A percentile compares a stretch with the other conserved stretches of the same genome.
Evolutionary conservation across 2,329 filamentous ascomycete genomes (phyloP).

Genomic region (Trichoderma sp.): DNA sequence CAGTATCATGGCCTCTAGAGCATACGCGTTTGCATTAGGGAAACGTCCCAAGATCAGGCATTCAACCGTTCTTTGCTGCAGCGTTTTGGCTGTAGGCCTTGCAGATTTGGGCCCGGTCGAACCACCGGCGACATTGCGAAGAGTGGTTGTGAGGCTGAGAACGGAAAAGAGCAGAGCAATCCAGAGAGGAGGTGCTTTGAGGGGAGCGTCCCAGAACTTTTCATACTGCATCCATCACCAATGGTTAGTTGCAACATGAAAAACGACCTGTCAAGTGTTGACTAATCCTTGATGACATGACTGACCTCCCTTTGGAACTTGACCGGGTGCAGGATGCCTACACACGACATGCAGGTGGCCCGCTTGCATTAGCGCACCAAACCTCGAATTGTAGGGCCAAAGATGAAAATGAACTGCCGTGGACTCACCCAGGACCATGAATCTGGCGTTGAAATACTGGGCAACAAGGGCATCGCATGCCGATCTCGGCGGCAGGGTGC

Average conservation of each 20-base stretch:
- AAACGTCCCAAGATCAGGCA: background rate
- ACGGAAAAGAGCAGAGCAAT: background rate
- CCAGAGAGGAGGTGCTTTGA: slow-evolving; percentile 1
- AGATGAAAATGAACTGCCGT: background rate
- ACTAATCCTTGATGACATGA: background rate
- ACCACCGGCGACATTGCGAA: background rate
- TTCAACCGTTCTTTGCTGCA: background rate
- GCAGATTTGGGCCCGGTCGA: background rate
- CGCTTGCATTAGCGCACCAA: background rate
- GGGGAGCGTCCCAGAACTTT: slow-evolving; percentile 2
- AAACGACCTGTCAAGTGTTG: background rate
- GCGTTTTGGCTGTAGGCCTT: too few relatives aligned
- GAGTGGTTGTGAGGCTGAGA: background rate
- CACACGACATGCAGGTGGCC: background rate
- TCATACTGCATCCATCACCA: background rate
- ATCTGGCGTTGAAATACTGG: slow-evolving; percentile 3
- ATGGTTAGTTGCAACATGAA: background rate
- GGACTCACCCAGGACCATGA: background rate
- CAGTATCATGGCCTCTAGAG: background rate
- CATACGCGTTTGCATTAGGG: background rate
- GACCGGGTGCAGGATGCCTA: slow-evolving; percentile 3
- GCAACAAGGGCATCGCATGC: background rate
- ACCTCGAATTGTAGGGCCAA: background rate
- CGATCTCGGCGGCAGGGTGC: background rate
- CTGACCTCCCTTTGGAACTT: slow-evolving; percentile 11